A percentile compares a stretch with the other conserved stretches of the same genome.
Conservation (phyloP, 805 yeast species). For the Saturnispora hagleri region DNA sequence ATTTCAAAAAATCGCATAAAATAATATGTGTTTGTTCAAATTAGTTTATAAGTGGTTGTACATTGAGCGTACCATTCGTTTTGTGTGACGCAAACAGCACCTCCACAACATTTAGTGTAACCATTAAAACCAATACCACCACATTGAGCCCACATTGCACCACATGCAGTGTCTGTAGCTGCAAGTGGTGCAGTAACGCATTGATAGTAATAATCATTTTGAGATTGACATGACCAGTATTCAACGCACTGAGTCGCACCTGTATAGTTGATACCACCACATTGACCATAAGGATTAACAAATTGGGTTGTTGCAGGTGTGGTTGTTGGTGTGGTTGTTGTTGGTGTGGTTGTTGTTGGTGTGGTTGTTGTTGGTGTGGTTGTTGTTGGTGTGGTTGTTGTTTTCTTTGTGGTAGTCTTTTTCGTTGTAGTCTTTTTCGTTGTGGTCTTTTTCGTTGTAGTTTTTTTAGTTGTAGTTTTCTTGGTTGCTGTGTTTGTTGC, state of each 20-base stretch:
- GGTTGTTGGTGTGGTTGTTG: not conserved
- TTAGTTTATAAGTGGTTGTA: constrained; percentile 6
- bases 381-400: not conserved
- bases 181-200: constrained; percentile 14
- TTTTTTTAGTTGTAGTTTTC: not conserved
- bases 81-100: constrained; percentile 17
- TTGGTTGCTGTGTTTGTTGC: not conserved
- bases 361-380: not conserved
- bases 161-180: constrained; percentile 10
- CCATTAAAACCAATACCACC: constrained; percentile 19
- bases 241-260: constrained; percentile 18
- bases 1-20: too few species aligned
- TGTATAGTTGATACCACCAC: constrained; percentile 19
- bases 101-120: constrained; percentile 16
- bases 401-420: too few species aligned
- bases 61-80: constrained; percentile 24
- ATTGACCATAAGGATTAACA: constrained; percentile 15
- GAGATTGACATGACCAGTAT: constrained; percentile 18
- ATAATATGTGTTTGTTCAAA: not conserved
- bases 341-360: not conserved
- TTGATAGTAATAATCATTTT: constrained; percentile 21
- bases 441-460: not conserved
- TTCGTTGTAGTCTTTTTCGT: not conserved
- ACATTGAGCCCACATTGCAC: constrained; percentile 18
- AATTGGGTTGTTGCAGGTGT: constrained; percentile 7